These are phyloP conservation scores for Orbilia blumenaviensis DNA, from an alignment of 2,329 filamentous ascomycete genomes.

Conservation along the genomic window DNA sequence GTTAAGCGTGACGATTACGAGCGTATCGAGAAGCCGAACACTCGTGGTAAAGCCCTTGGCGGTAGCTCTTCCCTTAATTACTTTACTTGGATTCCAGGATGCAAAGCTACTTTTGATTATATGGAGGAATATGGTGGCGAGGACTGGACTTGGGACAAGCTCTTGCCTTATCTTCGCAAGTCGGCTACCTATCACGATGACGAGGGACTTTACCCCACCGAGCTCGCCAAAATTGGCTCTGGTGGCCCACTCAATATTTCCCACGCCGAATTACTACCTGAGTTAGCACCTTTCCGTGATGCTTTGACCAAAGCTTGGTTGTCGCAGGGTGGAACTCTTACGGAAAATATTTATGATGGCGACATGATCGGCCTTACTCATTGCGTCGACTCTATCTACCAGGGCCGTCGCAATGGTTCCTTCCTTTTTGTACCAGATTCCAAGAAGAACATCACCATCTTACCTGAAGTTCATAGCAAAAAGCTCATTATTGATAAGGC, in stretches of 20 bases:
- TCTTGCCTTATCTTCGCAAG: slow-evolving; percentile 61
- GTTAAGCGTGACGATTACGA: slow-evolving; percentile 70
- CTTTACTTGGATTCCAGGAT: slow-evolving; percentile 71
- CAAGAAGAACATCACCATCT: slow-evolving; percentile 68
- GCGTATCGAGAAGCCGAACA: slow-evolving; percentile 69
- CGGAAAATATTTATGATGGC: slow-evolving; percentile 68
- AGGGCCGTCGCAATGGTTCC: slow-evolving; percentile 67
- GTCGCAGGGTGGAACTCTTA: slow-evolving; percentile 65
- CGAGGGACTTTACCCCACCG: slow-evolving; percentile 47
- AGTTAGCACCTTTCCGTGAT: slow-evolving; percentile 60
- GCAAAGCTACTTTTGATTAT: slow-evolving; percentile 59
- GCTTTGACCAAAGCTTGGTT: slow-evolving; percentile 67
- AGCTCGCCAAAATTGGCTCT: slow-evolving; percentile 28
- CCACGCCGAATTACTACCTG: slow-evolving; percentile 61
- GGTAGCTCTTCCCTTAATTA: slow-evolving; percentile 71
- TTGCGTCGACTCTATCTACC: slow-evolving; percentile 68
- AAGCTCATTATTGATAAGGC: slow-evolving; percentile 66
- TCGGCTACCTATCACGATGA: slow-evolving; percentile 70
- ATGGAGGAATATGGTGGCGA: slow-evolving; percentile 62
- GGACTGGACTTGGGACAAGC: slow-evolving; percentile 68
- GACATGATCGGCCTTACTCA: slow-evolving; percentile 67
- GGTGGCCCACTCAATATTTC: slow-evolving; percentile 33
- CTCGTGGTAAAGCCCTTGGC: slow-evolving; percentile 69
- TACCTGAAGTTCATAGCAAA: slow-evolving; percentile 66
- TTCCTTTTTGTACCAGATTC: slow-evolving; percentile 65